phyloP scores from a whole-genome alignment of 2,329 filamentous ascomycete genomes.

The Zalaria sp. region DNA sequence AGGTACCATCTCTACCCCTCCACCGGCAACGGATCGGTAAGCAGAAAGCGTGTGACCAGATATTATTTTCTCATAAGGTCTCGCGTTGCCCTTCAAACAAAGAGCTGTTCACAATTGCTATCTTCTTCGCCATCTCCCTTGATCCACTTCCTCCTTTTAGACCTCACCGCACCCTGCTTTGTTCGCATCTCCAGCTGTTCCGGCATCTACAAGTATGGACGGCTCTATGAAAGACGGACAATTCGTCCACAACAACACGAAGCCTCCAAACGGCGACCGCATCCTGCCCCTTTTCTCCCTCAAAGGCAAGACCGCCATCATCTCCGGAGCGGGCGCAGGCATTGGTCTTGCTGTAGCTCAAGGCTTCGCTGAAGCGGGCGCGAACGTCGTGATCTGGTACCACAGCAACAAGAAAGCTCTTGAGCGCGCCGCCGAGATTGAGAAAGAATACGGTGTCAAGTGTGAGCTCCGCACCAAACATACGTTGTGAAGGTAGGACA shows the following conservation, averaged over 20 bases:
- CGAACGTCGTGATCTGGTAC: conserved; percentile 32
- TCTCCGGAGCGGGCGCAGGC: conserved; percentile 20
- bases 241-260: conserved; percentile 21
- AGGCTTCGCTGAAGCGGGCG: conserved; percentile 24
- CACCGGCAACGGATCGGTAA: too few relatives aligned
- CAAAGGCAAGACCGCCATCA: conserved; percentile 20
- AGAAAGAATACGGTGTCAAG: conserved; percentile 18
- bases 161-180: too few relatives aligned
- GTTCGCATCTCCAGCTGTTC: too few relatives aligned
- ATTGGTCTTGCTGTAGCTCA: conserved; percentile 20
- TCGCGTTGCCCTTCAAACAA: too few relatives aligned
- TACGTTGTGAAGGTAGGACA: not conserved
- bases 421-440: conserved; percentile 16
- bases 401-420: conserved; percentile 21
- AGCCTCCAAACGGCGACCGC: conserved; percentile 13
- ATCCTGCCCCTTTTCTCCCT: conserved; percentile 18
- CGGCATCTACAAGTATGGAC: conserved; percentile 8
- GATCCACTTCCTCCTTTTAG: too few relatives aligned
- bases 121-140: too few relatives aligned
- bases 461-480: conserved; percentile 8
- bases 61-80: too few relatives aligned
- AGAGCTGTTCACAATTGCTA: too few relatives aligned
- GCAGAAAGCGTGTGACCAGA: too few relatives aligned
- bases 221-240: conserved; percentile 19
- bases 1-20: too few relatives aligned